A percentile compares a stretch with the other conserved stretches of the same genome.
phyloP scores from a whole-genome alignment of 768 basidiomycete species.

The Pleurotus platypus region DNA sequence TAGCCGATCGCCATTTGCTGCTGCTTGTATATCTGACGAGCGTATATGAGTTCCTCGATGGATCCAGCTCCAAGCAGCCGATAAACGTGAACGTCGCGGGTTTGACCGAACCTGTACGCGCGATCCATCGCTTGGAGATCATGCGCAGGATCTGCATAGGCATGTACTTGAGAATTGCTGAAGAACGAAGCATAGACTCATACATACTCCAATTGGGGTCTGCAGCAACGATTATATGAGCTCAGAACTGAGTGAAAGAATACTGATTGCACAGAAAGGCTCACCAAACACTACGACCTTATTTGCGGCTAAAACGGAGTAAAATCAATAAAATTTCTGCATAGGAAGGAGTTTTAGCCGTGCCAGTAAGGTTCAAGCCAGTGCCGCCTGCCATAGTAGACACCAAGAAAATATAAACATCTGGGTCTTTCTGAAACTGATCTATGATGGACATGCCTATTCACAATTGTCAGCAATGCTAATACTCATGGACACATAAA shows the following conservation, averaged over 20 bases:
- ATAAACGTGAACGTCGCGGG: constrained; percentile 79
- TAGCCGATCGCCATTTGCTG: constrained; percentile 93
- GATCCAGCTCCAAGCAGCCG: constrained; percentile 84
- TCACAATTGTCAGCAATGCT: neutral
- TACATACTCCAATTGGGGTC: constrained; percentile 94
- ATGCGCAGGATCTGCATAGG: constrained; percentile 77
- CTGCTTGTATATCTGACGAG: constrained; percentile 88
- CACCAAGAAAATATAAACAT: constrained; percentile 76
- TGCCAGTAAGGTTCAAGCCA: constrained; percentile 78
- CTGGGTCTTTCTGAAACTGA: constrained; percentile 68
- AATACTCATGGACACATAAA: neutral
- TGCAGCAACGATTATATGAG: constrained; percentile 22
- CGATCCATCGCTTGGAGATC: constrained; percentile 92
- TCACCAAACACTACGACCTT: constrained; percentile 89
- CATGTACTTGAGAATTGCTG: neutral
- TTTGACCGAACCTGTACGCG: constrained; percentile 85
- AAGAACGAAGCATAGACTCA: neutral
- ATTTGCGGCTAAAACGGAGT: constrained; percentile 60
- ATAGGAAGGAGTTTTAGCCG: neutral
- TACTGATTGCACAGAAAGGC: constrained; percentile 15
- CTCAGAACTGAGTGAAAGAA: neutral
- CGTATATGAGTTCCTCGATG: constrained; percentile 85
- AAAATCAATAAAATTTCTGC: neutral
- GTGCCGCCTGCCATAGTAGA: constrained; percentile 80
- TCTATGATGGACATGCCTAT: constrained; percentile 69